phyloP scores from a whole-genome alignment of 2,329 filamentous ascomycete species.

The Botrytis fragariae region DNA sequence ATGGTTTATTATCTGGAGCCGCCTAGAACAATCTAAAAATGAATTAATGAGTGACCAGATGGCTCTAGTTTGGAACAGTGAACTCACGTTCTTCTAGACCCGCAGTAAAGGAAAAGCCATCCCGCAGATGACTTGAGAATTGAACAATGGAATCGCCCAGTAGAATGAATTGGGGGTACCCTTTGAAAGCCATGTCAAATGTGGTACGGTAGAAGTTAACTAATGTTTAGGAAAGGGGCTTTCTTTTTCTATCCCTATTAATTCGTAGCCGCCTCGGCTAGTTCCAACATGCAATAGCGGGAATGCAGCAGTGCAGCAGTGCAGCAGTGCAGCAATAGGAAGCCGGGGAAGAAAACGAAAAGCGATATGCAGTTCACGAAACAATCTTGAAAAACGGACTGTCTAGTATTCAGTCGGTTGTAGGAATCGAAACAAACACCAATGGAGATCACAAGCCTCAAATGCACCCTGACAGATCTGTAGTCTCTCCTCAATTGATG shows the following conservation, averaged over 20 bases:
- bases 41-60: constrained; percentile 20
- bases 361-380: background rate
- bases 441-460: background rate
- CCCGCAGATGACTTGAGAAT: constrained; percentile 55
- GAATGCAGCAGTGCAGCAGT: background rate
- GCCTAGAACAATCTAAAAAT: constrained; percentile 65
- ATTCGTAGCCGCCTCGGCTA: background rate
- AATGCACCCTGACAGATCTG: background rate
- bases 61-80: constrained; percentile 13
- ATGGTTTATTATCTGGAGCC: constrained; percentile 82
- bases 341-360: background rate
- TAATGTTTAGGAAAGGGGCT: background rate
- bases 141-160: constrained; percentile 91
- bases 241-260: background rate
- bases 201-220: background rate
- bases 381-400: background rate
- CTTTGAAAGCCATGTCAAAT: constrained; percentile 9
- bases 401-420: background rate
- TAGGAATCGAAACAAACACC: background rate
- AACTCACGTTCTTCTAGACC: constrained; percentile 47
- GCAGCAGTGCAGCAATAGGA: background rate
- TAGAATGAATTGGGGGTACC: constrained; percentile 63
- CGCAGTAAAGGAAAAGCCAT: constrained; percentile 73
- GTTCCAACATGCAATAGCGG: background rate
- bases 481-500: background rate